A percentile compares a stretch with the other conserved stretches of the same genome.
Evolutionary conservation across 345 rosid species (phyloP).

Genomic region (Melastoma malabathricum): DNA sequence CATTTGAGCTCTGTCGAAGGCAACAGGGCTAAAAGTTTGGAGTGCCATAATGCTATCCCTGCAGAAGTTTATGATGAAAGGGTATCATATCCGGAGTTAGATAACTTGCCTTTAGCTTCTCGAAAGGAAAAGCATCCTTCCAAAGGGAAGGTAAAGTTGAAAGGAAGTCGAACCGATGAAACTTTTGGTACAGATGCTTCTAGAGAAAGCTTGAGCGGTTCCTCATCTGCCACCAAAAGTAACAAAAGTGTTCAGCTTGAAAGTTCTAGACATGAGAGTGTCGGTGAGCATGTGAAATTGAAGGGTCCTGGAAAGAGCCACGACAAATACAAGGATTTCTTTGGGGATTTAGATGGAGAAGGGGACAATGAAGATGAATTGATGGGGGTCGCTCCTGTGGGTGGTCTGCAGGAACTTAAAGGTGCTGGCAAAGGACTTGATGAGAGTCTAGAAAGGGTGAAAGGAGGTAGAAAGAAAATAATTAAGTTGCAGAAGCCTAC

Average conservation of each 20-base stretch:
- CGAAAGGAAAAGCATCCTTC: conserved; percentile 34
- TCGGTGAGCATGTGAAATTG: conserved; percentile 25
- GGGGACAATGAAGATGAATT: conserved; percentile 37
- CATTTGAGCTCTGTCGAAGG: too few species aligned
- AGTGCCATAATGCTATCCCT: too few species aligned
- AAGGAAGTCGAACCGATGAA: conserved; percentile 23
- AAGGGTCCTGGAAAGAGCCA: conserved; percentile 33
- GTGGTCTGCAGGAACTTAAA: conserved; percentile 20
- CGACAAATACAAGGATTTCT: conserved; percentile 59
- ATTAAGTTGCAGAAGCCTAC: too few species aligned
- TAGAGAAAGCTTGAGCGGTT: conserved; percentile 26
- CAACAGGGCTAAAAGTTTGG: too few species aligned
- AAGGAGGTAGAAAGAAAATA: conserved; percentile 21
- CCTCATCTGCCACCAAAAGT: conserved; percentile 28
- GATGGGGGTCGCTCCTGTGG: conserved; percentile 16
- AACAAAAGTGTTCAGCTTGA: conserved; percentile 30
- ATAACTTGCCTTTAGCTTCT: conserved; percentile 24
- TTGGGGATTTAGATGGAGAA: conserved; percentile 62
- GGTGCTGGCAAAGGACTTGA: conserved; percentile 25
- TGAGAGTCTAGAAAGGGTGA: conserved; percentile 26
- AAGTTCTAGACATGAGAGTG: conserved; percentile 24
- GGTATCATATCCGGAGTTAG: conserved; percentile 23
- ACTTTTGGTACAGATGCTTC: conserved; percentile 20
- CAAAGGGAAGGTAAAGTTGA: conserved; percentile 36
- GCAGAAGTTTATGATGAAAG: conserved; percentile 20